phyloP scores from a whole-genome alignment of 176 grass and related monocot species.

The Lolium perenne region DNA sequence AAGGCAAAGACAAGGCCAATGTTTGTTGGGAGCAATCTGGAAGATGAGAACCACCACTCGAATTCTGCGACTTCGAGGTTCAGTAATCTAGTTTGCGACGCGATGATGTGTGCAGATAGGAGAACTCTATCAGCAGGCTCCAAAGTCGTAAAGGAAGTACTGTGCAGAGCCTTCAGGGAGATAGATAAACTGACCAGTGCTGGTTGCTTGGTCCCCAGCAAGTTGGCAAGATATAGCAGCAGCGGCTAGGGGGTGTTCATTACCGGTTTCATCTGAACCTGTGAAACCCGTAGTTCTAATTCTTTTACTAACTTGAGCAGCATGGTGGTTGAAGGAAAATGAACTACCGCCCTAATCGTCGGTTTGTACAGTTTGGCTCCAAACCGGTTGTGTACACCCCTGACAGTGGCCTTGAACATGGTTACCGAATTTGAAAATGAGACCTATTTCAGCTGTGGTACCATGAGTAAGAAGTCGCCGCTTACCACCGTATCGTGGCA shows the following conservation, averaged over 20 bases:
- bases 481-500: too few species aligned
- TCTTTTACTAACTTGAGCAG: background rate
- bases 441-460: too few species aligned
- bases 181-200: slow-evolving; percentile 53
- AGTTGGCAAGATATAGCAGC: background rate
- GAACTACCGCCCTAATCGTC: background rate
- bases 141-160: slow-evolving; percentile 58
- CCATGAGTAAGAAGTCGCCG: too few species aligned
- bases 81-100: slow-evolving; percentile 71
- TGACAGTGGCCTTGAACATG: background rate
- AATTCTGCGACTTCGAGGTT: slow-evolving; percentile 63
- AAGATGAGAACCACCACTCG: slow-evolving; percentile 45
- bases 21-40: slow-evolving; percentile 45
- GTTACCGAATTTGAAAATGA: background rate
- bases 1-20: slow-evolving; percentile 68
- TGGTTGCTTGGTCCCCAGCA: too few species aligned
- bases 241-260: background rate
- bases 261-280: background rate
- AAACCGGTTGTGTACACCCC: background rate
- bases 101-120: slow-evolving; percentile 68
- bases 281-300: background rate
- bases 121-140: slow-evolving; percentile 63
- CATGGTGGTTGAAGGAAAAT: background rate
- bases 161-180: slow-evolving; percentile 71
- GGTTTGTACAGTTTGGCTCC: background rate